These are phyloP conservation scores for Podosphaera leucotricha DNA, from an alignment of 2,329 filamentous ascomycete species.

Conservation along the genomic window DNA sequence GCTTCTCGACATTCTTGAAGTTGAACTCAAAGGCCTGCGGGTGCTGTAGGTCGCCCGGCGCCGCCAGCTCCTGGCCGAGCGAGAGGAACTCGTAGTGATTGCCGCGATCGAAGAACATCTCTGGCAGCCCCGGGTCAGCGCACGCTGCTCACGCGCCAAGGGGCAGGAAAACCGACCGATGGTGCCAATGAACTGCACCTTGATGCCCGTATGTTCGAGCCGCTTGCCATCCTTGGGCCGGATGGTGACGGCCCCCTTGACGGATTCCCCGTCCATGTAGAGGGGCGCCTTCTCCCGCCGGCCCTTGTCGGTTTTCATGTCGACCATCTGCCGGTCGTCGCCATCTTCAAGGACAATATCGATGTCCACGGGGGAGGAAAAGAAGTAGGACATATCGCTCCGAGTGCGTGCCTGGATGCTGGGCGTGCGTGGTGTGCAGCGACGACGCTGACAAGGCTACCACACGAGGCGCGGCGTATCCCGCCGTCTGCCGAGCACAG, in stretches of 20 bases:
- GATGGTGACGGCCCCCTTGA: conserved; percentile 87
- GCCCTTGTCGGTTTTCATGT: conserved; percentile 97
- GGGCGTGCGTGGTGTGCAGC: not conserved
- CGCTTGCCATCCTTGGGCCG: conserved; percentile 95
- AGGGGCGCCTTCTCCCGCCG: conserved; percentile 86
- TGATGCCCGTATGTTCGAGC: conserved; percentile 94
- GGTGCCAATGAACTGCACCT: conserved; percentile 97
- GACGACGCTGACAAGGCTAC: too few species aligned
- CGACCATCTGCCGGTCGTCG: conserved; percentile 84
- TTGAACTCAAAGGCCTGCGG: conserved; percentile 98
- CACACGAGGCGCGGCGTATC: too few species aligned
- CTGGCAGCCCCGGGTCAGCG: conserved; percentile 31
- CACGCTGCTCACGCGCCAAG: not conserved
- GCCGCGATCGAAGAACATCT: conserved; percentile 99
- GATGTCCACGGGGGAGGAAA: conserved; percentile 95
- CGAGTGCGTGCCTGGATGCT: too few species aligned
- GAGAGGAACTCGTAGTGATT: conserved; percentile 99
- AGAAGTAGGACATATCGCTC: conserved; percentile 72
- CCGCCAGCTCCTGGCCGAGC: conserved; percentile 85
- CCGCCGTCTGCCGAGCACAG: too few species aligned
- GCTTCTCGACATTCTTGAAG: conserved; percentile 99
- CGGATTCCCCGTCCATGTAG: conserved; percentile 95
- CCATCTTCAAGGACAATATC: conserved; percentile 91
- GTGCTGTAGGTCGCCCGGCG: conserved; percentile 92
- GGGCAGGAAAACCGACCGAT: conserved; percentile 40